Percentiles rank a stretch among this genome's conserved stretches.
These are phyloP conservation scores for Suillus subaureus DNA, from an alignment of 768 basidiomycete genomes.

Conservation along the genomic window DNA sequence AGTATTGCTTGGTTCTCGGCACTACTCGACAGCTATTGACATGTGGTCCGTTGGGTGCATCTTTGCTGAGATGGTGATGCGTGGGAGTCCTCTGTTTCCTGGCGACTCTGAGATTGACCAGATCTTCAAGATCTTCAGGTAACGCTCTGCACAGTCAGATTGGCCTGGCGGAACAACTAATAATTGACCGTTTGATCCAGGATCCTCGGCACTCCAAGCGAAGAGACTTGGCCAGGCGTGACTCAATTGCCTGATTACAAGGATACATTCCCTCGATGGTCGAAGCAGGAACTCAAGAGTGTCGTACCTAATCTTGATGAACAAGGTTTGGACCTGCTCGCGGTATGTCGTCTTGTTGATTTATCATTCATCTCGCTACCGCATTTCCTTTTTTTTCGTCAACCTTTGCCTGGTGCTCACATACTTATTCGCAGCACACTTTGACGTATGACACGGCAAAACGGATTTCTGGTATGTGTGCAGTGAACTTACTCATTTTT, in stretches of 20 bases:
- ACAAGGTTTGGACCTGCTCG: constrained; percentile 77
- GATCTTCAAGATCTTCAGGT: constrained; percentile 99
- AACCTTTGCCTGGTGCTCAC: not conserved
- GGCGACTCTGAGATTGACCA: constrained; percentile 99
- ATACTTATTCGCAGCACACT: constrained; percentile 46
- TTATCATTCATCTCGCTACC: not conserved
- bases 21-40: constrained; percentile 97
- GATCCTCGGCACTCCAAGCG: constrained; percentile 91
- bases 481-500: not conserved
- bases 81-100: constrained; percentile 89
- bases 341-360: constrained; percentile 42
- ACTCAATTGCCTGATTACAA: constrained; percentile 92
- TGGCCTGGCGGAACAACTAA: not conserved
- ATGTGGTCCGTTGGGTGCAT: constrained; percentile 99
- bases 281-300: constrained; percentile 65
- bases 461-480: constrained; percentile 81
- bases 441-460: constrained; percentile 88
- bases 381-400: not conserved
- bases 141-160: constrained; percentile 14
- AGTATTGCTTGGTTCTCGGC: constrained; percentile 91
- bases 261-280: constrained; percentile 96
- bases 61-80: constrained; percentile 98
- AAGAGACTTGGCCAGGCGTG: constrained; percentile 91
- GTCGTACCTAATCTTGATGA: constrained; percentile 74
- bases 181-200: constrained; percentile 42